Conservation (phyloP, 805 yeast species). For the Diddensiella transvaalensis region DNA sequence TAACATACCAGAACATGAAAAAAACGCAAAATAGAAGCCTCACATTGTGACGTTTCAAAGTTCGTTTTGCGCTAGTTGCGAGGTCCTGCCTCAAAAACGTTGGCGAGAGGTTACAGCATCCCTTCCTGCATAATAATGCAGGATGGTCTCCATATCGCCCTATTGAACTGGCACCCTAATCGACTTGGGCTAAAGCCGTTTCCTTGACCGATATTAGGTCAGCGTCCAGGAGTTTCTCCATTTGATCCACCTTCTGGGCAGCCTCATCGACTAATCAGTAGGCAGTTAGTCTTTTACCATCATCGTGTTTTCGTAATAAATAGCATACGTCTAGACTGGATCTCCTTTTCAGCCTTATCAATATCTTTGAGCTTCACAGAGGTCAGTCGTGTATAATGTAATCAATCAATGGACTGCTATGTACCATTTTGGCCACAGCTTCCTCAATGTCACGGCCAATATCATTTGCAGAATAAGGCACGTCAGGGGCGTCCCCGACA, state of each 20-base stretch:
- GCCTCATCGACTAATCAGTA: not conserved
- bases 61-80: too few relatives aligned
- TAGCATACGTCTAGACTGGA: not conserved
- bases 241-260: not conserved
- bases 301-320: not conserved
- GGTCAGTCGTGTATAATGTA: not conserved
- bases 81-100: too few relatives aligned
- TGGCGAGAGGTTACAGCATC: too few relatives aligned
- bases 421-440: not conserved
- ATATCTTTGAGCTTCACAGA: not conserved
- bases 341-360: not conserved
- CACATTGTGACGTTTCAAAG: too few relatives aligned
- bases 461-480: not conserved
- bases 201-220: too few relatives aligned
- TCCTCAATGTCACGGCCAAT: conserved; percentile 1
- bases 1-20: too few relatives aligned
- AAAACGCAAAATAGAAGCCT: too few relatives aligned
- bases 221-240: conserved; percentile 1
- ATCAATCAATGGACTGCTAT: not conserved
- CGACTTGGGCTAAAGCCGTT: too few relatives aligned
- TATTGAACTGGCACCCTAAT: too few relatives aligned
- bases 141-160: too few relatives aligned
- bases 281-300: not conserved
- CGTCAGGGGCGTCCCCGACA: too few relatives aligned
- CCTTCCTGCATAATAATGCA: too few relatives aligned